phyloP scores from a whole-genome alignment of 2,329 filamentous ascomycete genomes.

The Coniochaeta sp. region DNA sequence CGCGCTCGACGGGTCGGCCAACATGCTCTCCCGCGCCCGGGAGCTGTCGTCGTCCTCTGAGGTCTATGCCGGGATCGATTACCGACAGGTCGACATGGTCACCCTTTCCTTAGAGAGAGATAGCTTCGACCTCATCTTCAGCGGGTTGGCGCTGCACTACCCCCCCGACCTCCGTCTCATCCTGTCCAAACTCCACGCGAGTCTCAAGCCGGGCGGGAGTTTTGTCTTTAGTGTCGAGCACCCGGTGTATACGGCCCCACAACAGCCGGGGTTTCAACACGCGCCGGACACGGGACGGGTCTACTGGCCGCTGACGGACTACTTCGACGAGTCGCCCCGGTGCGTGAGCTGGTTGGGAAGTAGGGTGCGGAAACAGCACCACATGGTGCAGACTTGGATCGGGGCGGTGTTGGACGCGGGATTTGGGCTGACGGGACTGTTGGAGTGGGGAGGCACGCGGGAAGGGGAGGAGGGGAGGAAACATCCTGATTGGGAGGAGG shows the following conservation, averaged over 20 bases:
- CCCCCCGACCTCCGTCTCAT: slow-evolving; percentile 20
- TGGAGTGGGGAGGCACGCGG: background rate
- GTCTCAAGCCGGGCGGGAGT: slow-evolving; percentile 18
- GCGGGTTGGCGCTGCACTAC: slow-evolving; percentile 30
- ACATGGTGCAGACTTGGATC: slow-evolving; percentile 4
- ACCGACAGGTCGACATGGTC: slow-evolving; percentile 20
- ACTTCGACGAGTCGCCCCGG: slow-evolving; percentile 3
- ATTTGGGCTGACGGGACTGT: background rate
- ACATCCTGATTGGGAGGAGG: slow-evolving; percentile 5
- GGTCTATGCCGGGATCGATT: background rate
- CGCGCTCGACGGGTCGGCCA: slow-evolving; percentile 4
- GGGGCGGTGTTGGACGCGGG: background rate
- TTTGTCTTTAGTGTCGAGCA: slow-evolving; percentile 36
- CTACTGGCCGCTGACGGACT: slow-evolving; percentile 3
- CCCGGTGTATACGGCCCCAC: slow-evolving; percentile 31
- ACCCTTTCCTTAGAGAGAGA: slow-evolving; percentile 12
- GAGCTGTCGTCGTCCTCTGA: background rate
- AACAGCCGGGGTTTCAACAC: slow-evolving; percentile 1
- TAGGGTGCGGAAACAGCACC: slow-evolving; percentile 5
- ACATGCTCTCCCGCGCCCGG: background rate
- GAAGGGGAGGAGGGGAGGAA: background rate
- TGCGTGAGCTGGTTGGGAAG: slow-evolving; percentile 2
- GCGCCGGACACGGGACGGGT: background rate
- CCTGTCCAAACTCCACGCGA: slow-evolving; percentile 16
- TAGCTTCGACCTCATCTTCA: slow-evolving; percentile 26